Evolutionary conservation across 2,329 filamentous ascomycete genomes (phyloP), one percentile per base, ranked within the genome.

Genomic region (Alternaria arbusti): DNA sequence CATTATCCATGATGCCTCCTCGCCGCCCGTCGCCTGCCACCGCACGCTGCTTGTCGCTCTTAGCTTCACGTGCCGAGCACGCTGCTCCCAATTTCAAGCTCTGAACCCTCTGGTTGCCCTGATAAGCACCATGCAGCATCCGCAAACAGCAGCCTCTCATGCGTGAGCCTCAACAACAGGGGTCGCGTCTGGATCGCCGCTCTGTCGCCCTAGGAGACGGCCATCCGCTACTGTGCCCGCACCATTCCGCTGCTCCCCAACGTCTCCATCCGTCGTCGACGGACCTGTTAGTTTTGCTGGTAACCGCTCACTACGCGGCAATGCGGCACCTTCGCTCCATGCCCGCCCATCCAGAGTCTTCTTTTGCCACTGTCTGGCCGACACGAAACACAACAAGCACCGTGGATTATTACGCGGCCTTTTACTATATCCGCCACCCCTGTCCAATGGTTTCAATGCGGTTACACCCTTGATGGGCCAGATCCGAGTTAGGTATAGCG

Each of bases 401-500:
- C 54, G 57, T 40, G 44, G 51, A 61, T 64, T 64, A 59, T 58
- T 64, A 59, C 61, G 64, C 61, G 64, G 63, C 60, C 52, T 51
- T 32, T 36, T 30, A n/a, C 55, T 49, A 59, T 26, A 12, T 40
- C 28, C 32, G 15, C 60, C n/a, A 43, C 55, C 61, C 64, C 58
- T 58, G 54, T 26, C 61, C 47, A 49, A 63, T 63, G 17, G 54
- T 47, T 58, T 51, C 47, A 62, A 62, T 62, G 20, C 56, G 63
- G 60, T 63, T 63, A 54, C 49, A 54, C 36, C 55, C 56, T 10
- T 36, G 13, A 32, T 40, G 15, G 36, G n/a, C n/a, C 15, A 40
- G 23, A 15, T n/a, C 61, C 50, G 15, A n/a, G 23, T 57, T 28
- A 6, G 28, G 61, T 43, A 60, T 61, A 55, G 64, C 58, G 58